phyloP scores from a whole-genome alignment of 2,329 filamentous ascomycete species.

The Aspergillus costaricaensis region DNA sequence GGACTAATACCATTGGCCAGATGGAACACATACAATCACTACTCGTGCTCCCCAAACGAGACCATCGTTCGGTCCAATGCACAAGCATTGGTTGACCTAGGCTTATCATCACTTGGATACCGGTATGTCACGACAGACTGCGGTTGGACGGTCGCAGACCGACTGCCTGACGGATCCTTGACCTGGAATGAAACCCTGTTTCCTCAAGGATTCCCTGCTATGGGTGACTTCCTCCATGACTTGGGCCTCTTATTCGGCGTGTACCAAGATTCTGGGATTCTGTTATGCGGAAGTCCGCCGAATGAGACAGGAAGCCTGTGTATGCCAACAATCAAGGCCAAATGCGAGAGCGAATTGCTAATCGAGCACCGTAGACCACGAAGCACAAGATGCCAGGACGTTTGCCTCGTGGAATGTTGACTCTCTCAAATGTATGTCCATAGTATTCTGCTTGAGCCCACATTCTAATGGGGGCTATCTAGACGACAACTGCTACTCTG shows the following conservation, averaged over 20 bases:
- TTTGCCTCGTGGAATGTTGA: slow-evolving; percentile 42
- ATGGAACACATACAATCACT: slow-evolving; percentile 64
- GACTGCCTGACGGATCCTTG: slow-evolving; percentile 41
- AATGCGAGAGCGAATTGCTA: background rate
- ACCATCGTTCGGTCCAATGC: slow-evolving; percentile 55
- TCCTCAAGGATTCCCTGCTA: slow-evolving; percentile 44
- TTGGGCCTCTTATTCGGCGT: slow-evolving; percentile 48
- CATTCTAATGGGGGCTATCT: background rate
- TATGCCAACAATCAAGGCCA: slow-evolving; percentile 17
- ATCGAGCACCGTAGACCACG: slow-evolving; percentile 36
- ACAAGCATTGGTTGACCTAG: slow-evolving; percentile 55
- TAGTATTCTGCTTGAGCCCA: too few species aligned
- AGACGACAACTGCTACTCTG: slow-evolving; percentile 55
- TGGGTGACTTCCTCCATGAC: slow-evolving; percentile 43
- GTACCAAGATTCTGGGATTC: slow-evolving; percentile 47
- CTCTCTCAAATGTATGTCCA: slow-evolving; percentile 52
- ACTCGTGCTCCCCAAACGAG: slow-evolving; percentile 54
- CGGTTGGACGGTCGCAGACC: slow-evolving; percentile 54
- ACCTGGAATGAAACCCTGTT: slow-evolving; percentile 47
- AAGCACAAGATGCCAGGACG: slow-evolving; percentile 46
- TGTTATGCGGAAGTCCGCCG: slow-evolving; percentile 39
- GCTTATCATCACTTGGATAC: slow-evolving; percentile 57
- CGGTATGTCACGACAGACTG: slow-evolving; percentile 60
- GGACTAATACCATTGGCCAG: slow-evolving; percentile 25
- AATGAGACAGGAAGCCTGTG: slow-evolving; percentile 41